Evolutionary conservation across 2,329 filamentous ascomycete species (phyloP).

Genomic region (Fusarium illudens): DNA sequence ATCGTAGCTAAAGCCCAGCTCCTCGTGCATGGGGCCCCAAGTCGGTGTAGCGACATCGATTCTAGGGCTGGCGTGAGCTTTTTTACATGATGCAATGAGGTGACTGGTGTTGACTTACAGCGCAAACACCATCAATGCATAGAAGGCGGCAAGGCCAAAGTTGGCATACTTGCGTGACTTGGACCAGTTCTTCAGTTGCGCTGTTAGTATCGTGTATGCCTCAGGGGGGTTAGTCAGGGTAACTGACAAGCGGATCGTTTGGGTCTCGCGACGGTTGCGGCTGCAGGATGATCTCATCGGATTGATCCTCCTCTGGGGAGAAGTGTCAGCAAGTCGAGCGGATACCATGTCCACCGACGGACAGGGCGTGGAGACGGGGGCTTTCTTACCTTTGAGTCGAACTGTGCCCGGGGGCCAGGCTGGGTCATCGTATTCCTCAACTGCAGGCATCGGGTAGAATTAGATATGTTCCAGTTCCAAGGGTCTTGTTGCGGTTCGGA

Average conservation of each 20-base stretch:
- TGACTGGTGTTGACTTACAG: slow-evolving; percentile 59
- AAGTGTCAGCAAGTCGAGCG: not conserved
- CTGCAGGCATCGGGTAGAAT: not conserved
- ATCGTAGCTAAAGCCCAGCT: slow-evolving; percentile 6
- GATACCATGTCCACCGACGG: not conserved
- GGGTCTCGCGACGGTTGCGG: slow-evolving; percentile 9
- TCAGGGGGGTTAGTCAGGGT: not conserved
- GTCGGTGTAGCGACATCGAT: not conserved
- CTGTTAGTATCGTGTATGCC: not conserved
- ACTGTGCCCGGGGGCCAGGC: not conserved
- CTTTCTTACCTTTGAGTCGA: not conserved
- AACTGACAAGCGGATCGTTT: slow-evolving; percentile 13
- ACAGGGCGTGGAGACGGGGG: not conserved
- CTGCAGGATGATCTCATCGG: slow-evolving; percentile 4
- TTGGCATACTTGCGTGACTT: slow-evolving; percentile 22
- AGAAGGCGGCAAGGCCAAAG: slow-evolving; percentile 64
- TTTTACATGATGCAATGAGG: not conserved
- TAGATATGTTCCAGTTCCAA: not conserved
- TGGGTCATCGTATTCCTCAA: not conserved
- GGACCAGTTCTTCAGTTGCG: slow-evolving; percentile 3
- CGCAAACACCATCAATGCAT: slow-evolving; percentile 73
- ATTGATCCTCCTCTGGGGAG: not conserved
- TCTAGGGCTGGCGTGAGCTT: not conserved
- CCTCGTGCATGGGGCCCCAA: not conserved
- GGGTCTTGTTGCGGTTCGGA: not conserved